Evolutionary conservation across 2,329 filamentous ascomycete genomes (phyloP).

Genomic region (Ceratocystis cubensis): DNA sequence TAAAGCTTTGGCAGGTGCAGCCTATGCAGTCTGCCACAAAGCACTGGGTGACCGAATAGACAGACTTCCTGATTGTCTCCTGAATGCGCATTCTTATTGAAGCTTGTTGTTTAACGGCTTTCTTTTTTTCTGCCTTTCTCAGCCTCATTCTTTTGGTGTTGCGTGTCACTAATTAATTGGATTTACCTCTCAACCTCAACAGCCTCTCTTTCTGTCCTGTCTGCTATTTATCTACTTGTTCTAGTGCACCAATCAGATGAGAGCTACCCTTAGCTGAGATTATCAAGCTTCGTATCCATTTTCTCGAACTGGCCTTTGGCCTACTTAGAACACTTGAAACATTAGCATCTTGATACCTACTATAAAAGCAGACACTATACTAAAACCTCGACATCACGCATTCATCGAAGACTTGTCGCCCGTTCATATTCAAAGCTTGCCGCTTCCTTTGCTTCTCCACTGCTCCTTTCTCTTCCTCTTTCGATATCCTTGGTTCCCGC

Average conservation of each 20-base stretch:
- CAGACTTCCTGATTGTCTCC: neutral
- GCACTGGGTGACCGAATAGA: neutral
- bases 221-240: neutral
- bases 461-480: neutral
- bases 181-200: neutral
- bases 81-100: constrained; percentile 4
- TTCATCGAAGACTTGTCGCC: neutral
- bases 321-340: neutral
- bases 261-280: neutral
- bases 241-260: neutral
- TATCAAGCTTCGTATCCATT: constrained; percentile 9
- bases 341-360: neutral
- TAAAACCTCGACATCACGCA: neutral
- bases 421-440: too few relatives aligned
- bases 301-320: neutral
- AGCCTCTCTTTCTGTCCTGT: neutral
- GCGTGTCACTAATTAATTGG: constrained; percentile 3
- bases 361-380: neutral
- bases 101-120: neutral
- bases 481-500: neutral
- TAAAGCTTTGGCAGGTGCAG: neutral
- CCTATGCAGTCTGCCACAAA: neutral
- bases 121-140: constrained; percentile 4
- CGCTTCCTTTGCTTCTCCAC: neutral
- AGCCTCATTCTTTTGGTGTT: neutral